Percentiles rank a stretch among this genome's conserved stretches.
phyloP scores from a whole-genome alignment of 2,329 filamentous ascomycete species.

The Aspergillus oerlinghausenensis region DNA sequence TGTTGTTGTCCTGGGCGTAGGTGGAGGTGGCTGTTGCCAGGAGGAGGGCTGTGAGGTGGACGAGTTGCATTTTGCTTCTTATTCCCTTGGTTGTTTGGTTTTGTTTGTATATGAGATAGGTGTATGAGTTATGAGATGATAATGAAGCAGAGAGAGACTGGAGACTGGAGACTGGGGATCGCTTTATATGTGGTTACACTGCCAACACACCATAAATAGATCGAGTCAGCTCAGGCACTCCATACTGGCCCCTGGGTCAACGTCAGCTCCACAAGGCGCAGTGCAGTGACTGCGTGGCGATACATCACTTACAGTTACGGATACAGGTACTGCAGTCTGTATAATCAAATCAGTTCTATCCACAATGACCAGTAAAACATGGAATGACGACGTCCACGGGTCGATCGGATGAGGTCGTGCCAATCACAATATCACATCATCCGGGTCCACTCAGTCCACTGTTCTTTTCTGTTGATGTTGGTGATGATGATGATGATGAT shows the following conservation, averaged over 20 bases:
- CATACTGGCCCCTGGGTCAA: no score
- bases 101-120: not conserved
- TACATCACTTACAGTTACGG: not conserved
- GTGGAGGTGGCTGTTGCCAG: slow-evolving; percentile 13
- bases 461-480: no score
- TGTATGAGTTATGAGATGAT: not conserved
- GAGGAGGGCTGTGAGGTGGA: slow-evolving; percentile 20
- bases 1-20: slow-evolving; percentile 5
- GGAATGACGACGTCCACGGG: not conserved
- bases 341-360: no score
- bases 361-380: no score
- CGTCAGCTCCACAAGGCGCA: not conserved
- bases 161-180: no score
- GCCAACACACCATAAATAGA: not conserved
- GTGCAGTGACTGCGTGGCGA: not conserved
- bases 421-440: not conserved
- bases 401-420: not conserved
- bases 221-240: not conserved
- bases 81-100: not conserved
- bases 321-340: no score
- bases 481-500: no score
- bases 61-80: slow-evolving; percentile 25
- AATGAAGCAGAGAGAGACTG: not conserved
- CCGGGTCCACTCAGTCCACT: not conserved
- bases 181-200: not conserved